Base-by-base conservation (phyloP, 2,329 filamentous ascomycete species). In the Hymenoscyphus repandus region DNA sequence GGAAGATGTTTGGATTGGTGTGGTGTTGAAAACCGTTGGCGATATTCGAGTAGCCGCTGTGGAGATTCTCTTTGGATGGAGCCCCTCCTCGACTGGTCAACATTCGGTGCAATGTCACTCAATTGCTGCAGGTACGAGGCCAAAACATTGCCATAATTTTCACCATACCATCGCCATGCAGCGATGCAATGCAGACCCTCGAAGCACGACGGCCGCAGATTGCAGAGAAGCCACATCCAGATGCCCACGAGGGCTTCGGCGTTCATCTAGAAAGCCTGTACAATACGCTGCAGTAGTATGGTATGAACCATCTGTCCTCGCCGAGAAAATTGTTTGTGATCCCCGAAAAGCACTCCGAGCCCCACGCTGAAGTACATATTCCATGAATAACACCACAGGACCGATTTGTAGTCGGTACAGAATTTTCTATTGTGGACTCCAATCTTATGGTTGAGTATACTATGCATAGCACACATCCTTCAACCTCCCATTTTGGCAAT, bases 51-150 rank as follows among this genome's bases (percentile, higher is more conserved):
- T 5, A 20, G 34, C 15, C 5, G n/a, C n/a, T n/a, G n/a, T n/a
- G 12, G 10, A 11, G 12, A 13, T 11, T 10, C 15, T 17, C 34
- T 17, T 5, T 37, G 12, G 34, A 17, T 37, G 5, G 15, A 37
- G 20, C 11, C 45, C 15, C 17, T 22, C 18, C 39, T 10, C 18
- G 18, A 34, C 20, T 20, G 34, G 45, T 33, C 44, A 12, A 10
- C n/a, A 30, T 34, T 47, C 45, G 45, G 45, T 47, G 45, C 10
- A 22, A 40, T 47, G 20, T 31, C 13, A 9, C 22, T 27, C 22
- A 7, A 27, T 7, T 27, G 38, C 38, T 47, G 45, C 45, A 47
- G 45, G 45, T 47, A 47, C 45, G 34, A 39, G 34, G 31, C 11
- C 22, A 6, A 36, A 12, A 31, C 44, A 45, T 18, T 30, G 15